Evolutionary conservation across 352 stramenopile genomes (phyloP), one percentile per base, ranked within the genome.

Genomic region (Pythium vanterpoolii): DNA sequence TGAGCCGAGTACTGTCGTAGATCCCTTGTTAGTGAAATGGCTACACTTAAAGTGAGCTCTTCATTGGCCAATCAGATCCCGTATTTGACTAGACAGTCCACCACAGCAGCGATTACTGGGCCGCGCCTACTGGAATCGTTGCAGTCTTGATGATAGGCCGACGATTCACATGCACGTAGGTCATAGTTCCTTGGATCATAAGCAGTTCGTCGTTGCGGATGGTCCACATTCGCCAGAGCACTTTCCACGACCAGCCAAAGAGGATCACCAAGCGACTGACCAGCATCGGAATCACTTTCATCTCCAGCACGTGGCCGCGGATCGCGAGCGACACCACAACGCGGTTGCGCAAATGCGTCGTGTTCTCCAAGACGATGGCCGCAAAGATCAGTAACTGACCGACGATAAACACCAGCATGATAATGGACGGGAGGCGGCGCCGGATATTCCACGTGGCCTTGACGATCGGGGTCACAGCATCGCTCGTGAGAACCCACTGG

Each of bases 401-500:
- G 54, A 55, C 26, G 44, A n/a, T 53, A 5, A n/a, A 16, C 24
- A 64, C 55, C 19, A 47, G 21, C 1, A 57, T 28, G 18, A 60
- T 27, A 3, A 56, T 14, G 30, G 55, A 60, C 4, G 10, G 14
- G 6, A 16, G 42, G 8, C 24, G 40, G 13, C 52, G 30, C 1
- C 53, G 40, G 16, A 60, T 51, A 7, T 7, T 42, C 10, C 4
- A n/a, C 23, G n/a, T 40, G 30, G n/a, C n/a, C n/a, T n/a, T n/a
- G n/a, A n/a, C n/a, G n/a, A n/a, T n/a, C 10, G 53, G 53, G 3
- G 23, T 28, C 8, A 56, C 34, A 16, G 60, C 30, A 38, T 77
- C 67, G 18, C 56, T 14, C 3, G 57, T 63, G 14, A 73, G 52
- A 21, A 75, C 55, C 30, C 57, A 66, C 24, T 73, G 56, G 39